Evolutionary conservation across 2,329 filamentous ascomycete genomes (phyloP).

Genomic region (Hypoxylon sp.): DNA sequence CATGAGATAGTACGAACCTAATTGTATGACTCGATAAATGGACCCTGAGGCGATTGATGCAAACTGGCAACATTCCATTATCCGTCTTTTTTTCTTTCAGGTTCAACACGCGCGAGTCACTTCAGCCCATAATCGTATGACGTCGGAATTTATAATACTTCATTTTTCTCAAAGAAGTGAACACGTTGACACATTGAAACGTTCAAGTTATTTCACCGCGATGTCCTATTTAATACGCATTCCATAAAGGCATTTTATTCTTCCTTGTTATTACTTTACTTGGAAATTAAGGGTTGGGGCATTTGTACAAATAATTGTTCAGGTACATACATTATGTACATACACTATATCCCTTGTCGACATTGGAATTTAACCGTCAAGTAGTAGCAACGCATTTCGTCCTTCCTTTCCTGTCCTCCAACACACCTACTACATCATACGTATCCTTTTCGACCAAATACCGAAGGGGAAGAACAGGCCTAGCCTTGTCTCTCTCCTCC

Average conservation of each 20-base stretch:
- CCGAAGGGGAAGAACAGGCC: constrained; percentile 34
- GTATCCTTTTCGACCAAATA: constrained; percentile 35
- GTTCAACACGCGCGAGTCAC: constrained; percentile 6
- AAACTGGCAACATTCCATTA: constrained; percentile 46
- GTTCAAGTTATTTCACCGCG: constrained; percentile 9
- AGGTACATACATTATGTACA: constrained; percentile 25
- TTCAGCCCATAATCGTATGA: constrained; percentile 51
- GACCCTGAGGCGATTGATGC: constrained; percentile 37
- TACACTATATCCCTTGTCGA: constrained; percentile 21
- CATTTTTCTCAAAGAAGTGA: constrained; percentile 34
- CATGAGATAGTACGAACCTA: constrained; percentile 6
- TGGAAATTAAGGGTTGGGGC: constrained; percentile 2
- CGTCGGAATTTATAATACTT: constrained; percentile 35
- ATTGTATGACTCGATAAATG: constrained; percentile 26
- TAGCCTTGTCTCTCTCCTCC: constrained; percentile 37
- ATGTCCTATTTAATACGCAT: constrained; percentile 14
- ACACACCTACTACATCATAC: constrained; percentile 33
- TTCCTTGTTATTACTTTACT: background rate
- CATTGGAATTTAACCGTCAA: constrained; percentile 41
- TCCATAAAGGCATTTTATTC: constrained; percentile 10
- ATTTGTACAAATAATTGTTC: constrained; percentile 12
- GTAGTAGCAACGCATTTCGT: constrained; percentile 19
- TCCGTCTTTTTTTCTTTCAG: constrained; percentile 24
- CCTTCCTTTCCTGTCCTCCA: constrained; percentile 21
- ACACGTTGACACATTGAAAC: constrained; percentile 39